These are phyloP conservation scores for Aspergillus carlsbadensis DNA, from an alignment of 495 filamentous ascomycete genomes.

Conservation along the genomic window DNA sequence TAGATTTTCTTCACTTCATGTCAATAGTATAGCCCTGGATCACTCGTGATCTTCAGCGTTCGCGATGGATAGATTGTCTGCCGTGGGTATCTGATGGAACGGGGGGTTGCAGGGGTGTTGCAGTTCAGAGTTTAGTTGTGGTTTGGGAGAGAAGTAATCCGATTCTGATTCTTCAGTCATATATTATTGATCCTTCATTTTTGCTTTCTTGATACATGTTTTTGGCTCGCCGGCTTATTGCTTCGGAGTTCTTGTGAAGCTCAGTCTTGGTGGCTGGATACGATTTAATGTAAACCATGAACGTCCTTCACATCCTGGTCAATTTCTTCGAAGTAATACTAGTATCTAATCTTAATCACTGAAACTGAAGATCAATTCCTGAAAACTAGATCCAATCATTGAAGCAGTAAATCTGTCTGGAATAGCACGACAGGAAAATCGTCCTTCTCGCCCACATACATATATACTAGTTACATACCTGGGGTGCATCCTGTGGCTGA, in stretches of 20 bases:
- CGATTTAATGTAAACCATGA: conserved; percentile 51
- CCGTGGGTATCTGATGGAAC: conserved; percentile 14
- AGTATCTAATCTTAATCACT: conserved; percentile 28
- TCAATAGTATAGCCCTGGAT: conserved; percentile 26
- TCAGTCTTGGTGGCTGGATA: conserved; percentile 41
- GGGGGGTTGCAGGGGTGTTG: conserved; percentile 9
- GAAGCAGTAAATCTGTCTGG: too few species aligned
- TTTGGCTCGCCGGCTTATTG: conserved; percentile 39
- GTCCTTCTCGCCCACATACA: too few species aligned
- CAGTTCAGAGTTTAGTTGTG: conserved; percentile 22
- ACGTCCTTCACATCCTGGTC: conserved; percentile 28
- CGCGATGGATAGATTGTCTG: conserved; percentile 8
- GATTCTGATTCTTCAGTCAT: conserved; percentile 29
- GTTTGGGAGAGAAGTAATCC: conserved; percentile 28
- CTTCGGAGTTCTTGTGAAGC: conserved; percentile 43
- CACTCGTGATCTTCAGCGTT: conserved; percentile 18
- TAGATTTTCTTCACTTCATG: conserved; percentile 40
- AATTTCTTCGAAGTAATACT: conserved; percentile 28
- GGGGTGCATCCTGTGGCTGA: too few species aligned
- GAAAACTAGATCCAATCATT: too few species aligned
- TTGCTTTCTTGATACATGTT: conserved; percentile 29
- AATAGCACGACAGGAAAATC: too few species aligned
- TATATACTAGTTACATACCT: too few species aligned
- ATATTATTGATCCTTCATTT: conserved; percentile 31
- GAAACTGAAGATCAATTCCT: too few species aligned